Percentiles rank a stretch among this genome's conserved stretches.
Evolutionary conservation across 1,284 basidiomycete species (phyloP).

Genomic region (Psilocybe mexicana): DNA sequence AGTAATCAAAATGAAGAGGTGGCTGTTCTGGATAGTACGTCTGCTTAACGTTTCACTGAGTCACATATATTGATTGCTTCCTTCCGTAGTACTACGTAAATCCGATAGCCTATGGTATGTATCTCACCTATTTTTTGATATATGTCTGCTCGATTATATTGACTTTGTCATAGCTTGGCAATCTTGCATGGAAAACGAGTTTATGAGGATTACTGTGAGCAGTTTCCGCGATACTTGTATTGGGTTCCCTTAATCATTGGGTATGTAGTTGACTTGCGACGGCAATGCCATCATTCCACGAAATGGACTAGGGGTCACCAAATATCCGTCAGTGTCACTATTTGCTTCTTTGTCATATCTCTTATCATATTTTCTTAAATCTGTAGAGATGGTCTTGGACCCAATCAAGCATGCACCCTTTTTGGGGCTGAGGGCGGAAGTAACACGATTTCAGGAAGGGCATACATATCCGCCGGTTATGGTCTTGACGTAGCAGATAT

Average conservation of each 20-base stretch:
- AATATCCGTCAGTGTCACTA: constrained; percentile 62
- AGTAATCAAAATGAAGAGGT: constrained; percentile 78
- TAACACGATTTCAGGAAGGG: constrained; percentile 47
- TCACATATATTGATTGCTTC: background rate
- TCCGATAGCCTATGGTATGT: constrained; percentile 71
- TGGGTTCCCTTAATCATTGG: constrained; percentile 3
- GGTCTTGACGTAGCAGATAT: constrained; percentile 51
- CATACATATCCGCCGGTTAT: constrained; percentile 63
- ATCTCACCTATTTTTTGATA: constrained; percentile 9
- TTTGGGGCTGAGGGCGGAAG: constrained; percentile 57
- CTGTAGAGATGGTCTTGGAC: constrained; percentile 48
- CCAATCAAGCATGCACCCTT: constrained; percentile 70
- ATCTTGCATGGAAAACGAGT: constrained; percentile 83
- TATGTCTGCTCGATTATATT: background rate
- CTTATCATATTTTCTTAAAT: background rate
- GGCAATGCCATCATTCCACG: constrained; percentile 70
- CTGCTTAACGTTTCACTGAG: background rate
- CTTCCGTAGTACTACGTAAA: constrained; percentile 68
- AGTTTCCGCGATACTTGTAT: background rate
- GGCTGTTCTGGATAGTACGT: constrained; percentile 85
- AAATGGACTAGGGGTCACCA: constrained; percentile 60
- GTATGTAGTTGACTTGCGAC: constrained; percentile 61
- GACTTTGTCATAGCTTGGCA: constrained; percentile 54
- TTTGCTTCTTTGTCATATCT: background rate
- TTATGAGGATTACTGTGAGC: constrained; percentile 64